phyloP scores from a whole-genome alignment of 139 green algal species.

The Chlorella sp. region DNA sequence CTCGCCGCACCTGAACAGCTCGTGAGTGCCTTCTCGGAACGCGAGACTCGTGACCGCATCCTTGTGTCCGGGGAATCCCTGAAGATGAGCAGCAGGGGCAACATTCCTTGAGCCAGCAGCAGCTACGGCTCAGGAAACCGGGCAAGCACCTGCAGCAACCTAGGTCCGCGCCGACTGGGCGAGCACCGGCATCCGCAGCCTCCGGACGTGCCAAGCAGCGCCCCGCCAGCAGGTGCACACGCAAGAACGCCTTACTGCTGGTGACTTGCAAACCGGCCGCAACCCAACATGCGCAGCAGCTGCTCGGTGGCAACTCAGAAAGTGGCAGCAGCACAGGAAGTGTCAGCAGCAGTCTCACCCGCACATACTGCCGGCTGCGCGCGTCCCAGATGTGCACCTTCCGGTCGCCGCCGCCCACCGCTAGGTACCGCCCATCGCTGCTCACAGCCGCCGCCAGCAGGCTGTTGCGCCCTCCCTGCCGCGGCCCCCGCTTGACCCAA shows the following conservation, averaged over 20 bases:
- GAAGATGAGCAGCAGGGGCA: no score
- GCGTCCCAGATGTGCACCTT: slow-evolving; percentile 91
- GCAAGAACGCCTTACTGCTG: no score
- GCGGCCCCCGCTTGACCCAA: slow-evolving; percentile 28
- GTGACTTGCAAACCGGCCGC: no score
- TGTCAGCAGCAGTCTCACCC: background rate
- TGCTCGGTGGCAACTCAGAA: background rate
- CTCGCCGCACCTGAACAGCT: slow-evolving; percentile 66
- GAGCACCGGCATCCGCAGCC: no score
- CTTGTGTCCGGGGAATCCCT: slow-evolving; percentile 73
- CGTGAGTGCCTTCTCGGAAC: slow-evolving; percentile 85
- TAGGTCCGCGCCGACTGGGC: no score
- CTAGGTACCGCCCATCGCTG: slow-evolving; percentile 78
- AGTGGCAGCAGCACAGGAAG: no score
- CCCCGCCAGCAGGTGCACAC: no score
- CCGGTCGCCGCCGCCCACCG: slow-evolving; percentile 79
- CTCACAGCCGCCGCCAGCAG: slow-evolving; percentile 77
- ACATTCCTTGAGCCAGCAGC: no score
- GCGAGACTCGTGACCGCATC: slow-evolving; percentile 78
- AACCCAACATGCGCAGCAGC: no score
- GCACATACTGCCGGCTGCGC: slow-evolving; percentile 41
- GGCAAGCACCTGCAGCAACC: no score
- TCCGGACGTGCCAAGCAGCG: no score
- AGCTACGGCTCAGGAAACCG: no score
- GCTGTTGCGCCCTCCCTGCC: slow-evolving; percentile 21